Evolutionary conservation across 352 stramenopile species (phyloP), one percentile per base, ranked within the genome.

Genomic region (Hyaloperonospora arabidopsidis): DNA sequence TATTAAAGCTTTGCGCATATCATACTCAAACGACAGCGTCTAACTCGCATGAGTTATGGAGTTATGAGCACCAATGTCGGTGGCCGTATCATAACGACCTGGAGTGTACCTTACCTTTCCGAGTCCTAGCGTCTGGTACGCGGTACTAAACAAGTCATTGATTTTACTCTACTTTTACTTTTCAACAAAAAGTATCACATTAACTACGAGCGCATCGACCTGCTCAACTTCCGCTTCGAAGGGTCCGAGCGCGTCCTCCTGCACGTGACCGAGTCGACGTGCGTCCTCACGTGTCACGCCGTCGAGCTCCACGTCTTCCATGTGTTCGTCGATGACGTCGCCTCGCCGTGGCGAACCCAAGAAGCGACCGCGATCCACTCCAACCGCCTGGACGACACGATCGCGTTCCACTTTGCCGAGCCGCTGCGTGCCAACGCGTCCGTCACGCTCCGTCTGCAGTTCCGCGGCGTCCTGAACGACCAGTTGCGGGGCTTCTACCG

Each of bases 401-500:
- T 90, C 34, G 68, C 61, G 28, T 85, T 90, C 59, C 58, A 78
- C 48, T 84, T 90, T 45, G 61, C 52, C 5, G 55, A 84, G 46
- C 36, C 51, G 13, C 45, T 90, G 32, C 52, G 64, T 5, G 48
- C 51, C 0, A 70, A 64, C 52, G 49, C 69, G 10, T 39, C 23
- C 0, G 65, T 74, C 44, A 79, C 66, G 54, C 60, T 88, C 6
- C 35, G 53, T 8, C 25, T 32, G 25, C 25, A 32, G 45, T 88
- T 66, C 61, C 77, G 86, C 45, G 80, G 84, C 4, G 68, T 75
- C 29, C 66, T 93, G 34, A 93, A 95, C 71, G 93, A 97, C 72
- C 79, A 97, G 77, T 95, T 98, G 72, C 84, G 90, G 38, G 95
- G 96, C 41, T 98, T 98, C 64, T 98, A 98, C 80, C 81, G 93